phyloP scores from a whole-genome alignment of 2,329 filamentous ascomycete species.

The Penicillium concentricum region DNA sequence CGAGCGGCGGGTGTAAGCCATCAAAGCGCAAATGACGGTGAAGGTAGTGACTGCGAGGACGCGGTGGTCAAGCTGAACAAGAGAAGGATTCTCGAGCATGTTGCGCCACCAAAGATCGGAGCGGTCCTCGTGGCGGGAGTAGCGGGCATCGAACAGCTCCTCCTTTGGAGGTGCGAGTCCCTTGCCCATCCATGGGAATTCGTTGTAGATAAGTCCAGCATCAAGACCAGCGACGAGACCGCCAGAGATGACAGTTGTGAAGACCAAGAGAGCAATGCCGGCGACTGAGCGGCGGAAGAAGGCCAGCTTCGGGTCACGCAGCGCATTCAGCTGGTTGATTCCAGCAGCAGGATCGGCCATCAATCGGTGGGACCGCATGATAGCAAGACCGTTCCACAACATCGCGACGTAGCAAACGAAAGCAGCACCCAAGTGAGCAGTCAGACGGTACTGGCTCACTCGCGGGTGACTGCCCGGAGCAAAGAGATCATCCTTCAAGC shows the following conservation, averaged over 20 bases:
- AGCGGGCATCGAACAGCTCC: conserved; percentile 83
- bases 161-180: conserved; percentile 76
- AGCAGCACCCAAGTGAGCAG: conserved; percentile 83
- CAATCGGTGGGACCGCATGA: conserved; percentile 74
- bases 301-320: conserved; percentile 67
- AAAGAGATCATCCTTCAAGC: conserved; percentile 93
- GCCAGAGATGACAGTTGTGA: conserved; percentile 88
- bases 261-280: conserved; percentile 72
- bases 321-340: conserved; percentile 57
- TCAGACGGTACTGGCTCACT: conserved; percentile 90
- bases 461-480: conserved; percentile 85
- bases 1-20: conserved; percentile 72
- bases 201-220: conserved; percentile 96
- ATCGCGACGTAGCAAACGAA: conserved; percentile 94
- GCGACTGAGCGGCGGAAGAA: conserved; percentile 72
- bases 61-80: conserved; percentile 94
- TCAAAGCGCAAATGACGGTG: conserved; percentile 73
- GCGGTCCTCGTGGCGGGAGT: conserved; percentile 73
- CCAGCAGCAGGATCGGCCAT: conserved; percentile 66
- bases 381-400: conserved; percentile 81
- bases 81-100: conserved; percentile 92
- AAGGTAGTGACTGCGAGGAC: conserved; percentile 89
- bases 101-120: conserved; percentile 96
- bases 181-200: conserved; percentile 92
- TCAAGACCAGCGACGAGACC: conserved; percentile 92